Evolutionary conservation across 768 basidiomycete genomes (phyloP).

Genomic region (button mushroom (Agaricus bisporus)): DNA sequence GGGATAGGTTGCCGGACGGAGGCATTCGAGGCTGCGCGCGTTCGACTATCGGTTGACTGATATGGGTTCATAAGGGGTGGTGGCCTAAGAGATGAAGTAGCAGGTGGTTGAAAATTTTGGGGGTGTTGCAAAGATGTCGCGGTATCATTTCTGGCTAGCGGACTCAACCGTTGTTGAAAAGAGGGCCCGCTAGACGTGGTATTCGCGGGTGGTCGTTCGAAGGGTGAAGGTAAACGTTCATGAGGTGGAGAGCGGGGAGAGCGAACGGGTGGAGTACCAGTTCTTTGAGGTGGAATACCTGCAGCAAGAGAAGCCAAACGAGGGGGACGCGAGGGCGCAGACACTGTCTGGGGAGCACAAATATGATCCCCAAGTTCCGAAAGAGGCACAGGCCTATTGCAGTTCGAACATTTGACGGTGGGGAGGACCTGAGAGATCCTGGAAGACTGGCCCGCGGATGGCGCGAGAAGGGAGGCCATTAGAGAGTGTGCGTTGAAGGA

Average conservation of each 20-base stretch:
- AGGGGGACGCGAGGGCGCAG: constrained; percentile 29
- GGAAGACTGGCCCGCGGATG: constrained; percentile 22
- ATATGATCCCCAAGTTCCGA: constrained; percentile 72
- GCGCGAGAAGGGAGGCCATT: constrained; percentile 26
- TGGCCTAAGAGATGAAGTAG: constrained; percentile 7
- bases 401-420: constrained; percentile 80
- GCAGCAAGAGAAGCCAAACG: constrained; percentile 25
- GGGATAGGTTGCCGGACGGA: neutral
- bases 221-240: constrained; percentile 20
- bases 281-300: constrained; percentile 14
- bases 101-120: constrained; percentile 5
- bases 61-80: neutral
- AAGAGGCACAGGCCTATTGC: constrained; percentile 64
- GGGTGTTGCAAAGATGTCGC: constrained; percentile 15
- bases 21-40: neutral
- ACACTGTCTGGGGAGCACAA: constrained; percentile 45
- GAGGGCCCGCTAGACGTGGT: constrained; percentile 14
- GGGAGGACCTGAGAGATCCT: constrained; percentile 76
- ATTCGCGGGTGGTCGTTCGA: constrained; percentile 25
- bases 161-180: constrained; percentile 29
- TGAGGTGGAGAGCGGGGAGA: constrained; percentile 12
- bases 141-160: constrained; percentile 19
- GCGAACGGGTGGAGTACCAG: constrained; percentile 8
- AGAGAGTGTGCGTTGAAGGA: constrained; percentile 9
- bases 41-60: neutral